These are phyloP conservation scores for Conticribra guillardii DNA, from an alignment of 108 stramenopile genomes.

Conservation along the genomic window DNA sequence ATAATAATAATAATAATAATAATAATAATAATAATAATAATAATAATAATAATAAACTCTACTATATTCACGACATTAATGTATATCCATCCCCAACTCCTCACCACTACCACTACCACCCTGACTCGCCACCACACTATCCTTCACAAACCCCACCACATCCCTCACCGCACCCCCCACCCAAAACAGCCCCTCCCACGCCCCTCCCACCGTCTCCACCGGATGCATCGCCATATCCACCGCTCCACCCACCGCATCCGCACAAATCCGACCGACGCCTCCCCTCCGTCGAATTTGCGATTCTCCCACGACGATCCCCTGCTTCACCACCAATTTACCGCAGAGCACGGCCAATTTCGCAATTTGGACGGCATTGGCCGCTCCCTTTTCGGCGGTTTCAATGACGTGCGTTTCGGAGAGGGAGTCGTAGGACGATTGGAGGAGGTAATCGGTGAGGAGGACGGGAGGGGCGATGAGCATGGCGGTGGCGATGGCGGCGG, in stretches of 20 bases:
- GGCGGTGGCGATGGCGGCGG: slow-evolving; percentile 70
- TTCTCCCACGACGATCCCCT: slow-evolving; percentile 61
- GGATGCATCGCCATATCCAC: slow-evolving; percentile 77
- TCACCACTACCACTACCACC: slow-evolving; percentile 16
- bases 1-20: too few species aligned
- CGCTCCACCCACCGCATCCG: slow-evolving; percentile 54
- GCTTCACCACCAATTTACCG: slow-evolving; percentile 59
- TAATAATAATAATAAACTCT: too few species aligned
- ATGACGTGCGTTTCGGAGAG: slow-evolving; percentile 63
- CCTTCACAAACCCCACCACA: slow-evolving; percentile 37
- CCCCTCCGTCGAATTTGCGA: slow-evolving; percentile 76
- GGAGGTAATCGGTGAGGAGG: slow-evolving; percentile 58
- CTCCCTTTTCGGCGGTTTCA: slow-evolving; percentile 58
- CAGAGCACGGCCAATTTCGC: slow-evolving; percentile 56
- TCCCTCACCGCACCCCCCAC: slow-evolving; percentile 49
- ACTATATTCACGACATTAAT: too few species aligned
- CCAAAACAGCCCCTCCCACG: slow-evolving; percentile 70
- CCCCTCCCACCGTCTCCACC: slow-evolving; percentile 65
- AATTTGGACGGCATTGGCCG: slow-evolving; percentile 69
- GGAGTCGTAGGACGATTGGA: slow-evolving; percentile 71
- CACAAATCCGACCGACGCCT: slow-evolving; percentile 64
- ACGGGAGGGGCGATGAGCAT: slow-evolving; percentile 60
- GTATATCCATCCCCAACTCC: slow-evolving; percentile 16
- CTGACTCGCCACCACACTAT: too few species aligned
- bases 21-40: too few species aligned